Conservation (phyloP, 176 grass and related monocot species). For the Melocanna baccifera region DNA sequence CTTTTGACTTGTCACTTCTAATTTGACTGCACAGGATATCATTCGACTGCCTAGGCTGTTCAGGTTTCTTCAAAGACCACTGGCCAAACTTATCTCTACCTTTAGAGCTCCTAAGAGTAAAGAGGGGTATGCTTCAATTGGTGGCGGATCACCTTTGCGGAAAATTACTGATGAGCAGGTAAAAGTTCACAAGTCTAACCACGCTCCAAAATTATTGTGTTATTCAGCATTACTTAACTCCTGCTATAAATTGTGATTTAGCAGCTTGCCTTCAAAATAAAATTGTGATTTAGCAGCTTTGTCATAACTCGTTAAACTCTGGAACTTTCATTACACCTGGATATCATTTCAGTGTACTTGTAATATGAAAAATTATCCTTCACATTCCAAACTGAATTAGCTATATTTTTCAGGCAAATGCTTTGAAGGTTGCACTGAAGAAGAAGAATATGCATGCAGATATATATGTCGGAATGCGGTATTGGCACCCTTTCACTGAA, state of each 20-base stretch:
- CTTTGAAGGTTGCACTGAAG: constrained; percentile 68
- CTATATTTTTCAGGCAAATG: constrained; percentile 63
- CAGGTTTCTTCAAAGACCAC: constrained; percentile 89
- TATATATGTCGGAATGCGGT: constrained; percentile 94
- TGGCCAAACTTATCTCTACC: constrained; percentile 89
- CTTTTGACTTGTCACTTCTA: not conserved
- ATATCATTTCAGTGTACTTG: constrained; percentile 16
- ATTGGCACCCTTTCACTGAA: constrained; percentile 95
- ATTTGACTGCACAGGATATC: constrained; percentile 65
- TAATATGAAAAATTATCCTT: not conserved
- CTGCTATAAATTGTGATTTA: not conserved
- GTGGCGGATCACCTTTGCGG: constrained; percentile 88
- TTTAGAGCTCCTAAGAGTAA: constrained; percentile 97
- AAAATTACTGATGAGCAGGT: constrained; percentile 99
- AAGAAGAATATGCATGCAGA: constrained; percentile 70
- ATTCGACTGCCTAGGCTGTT: constrained; percentile 89
- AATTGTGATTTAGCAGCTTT: not conserved
- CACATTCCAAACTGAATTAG: not conserved
- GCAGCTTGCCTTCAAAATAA: not conserved
- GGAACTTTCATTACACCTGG: not conserved
- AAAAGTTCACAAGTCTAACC: not conserved
- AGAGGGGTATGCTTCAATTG: constrained; percentile 92
- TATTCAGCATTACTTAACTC: not conserved
- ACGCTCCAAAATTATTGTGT: not conserved
- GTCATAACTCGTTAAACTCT: not conserved